A percentile compares a stretch with the other conserved stretches of the same genome.
Evolutionary conservation across 106 monocot genomes (phyloP).

Genomic region (Alisma plantagoaquatica): DNA sequence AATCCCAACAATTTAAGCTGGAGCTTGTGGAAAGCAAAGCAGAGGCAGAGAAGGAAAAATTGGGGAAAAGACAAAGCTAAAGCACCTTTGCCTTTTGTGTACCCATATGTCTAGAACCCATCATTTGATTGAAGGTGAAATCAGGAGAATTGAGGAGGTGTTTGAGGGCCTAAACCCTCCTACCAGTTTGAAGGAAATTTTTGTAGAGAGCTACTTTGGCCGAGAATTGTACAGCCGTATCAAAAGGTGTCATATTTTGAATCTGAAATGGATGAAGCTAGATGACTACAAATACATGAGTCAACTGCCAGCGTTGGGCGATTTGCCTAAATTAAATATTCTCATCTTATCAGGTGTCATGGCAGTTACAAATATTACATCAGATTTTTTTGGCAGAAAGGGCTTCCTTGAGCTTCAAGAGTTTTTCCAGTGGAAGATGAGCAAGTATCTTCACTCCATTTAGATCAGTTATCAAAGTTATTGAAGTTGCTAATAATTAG

Average conservation of each 20-base stretch:
- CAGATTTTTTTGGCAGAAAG: slow-evolving; percentile 2
- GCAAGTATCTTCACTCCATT: neutral
- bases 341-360: slow-evolving; percentile 11
- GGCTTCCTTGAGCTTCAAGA: slow-evolving; percentile 2
- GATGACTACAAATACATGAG: slow-evolving; percentile 6
- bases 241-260: slow-evolving; percentile 1
- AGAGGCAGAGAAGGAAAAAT: slow-evolving; percentile 9
- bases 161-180: slow-evolving; percentile 29
- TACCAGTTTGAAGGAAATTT: slow-evolving; percentile 5
- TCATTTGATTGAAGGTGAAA: slow-evolving; percentile 3
- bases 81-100: slow-evolving; percentile 7
- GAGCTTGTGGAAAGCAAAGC: slow-evolving; percentile 8
- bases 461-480: slow-evolving; percentile 1
- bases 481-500: neutral
- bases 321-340: slow-evolving; percentile 13
- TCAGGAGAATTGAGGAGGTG: slow-evolving; percentile 19
- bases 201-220: slow-evolving; percentile 22
- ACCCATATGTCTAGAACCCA: neutral
- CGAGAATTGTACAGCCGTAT: slow-evolving; percentile 10
- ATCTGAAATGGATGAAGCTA: slow-evolving; percentile 19
- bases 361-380: slow-evolving; percentile 11
- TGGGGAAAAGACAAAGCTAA: slow-evolving; percentile 17
- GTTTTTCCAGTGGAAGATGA: slow-evolving; percentile 4
- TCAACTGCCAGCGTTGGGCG: slow-evolving; percentile 25
- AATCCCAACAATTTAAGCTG: too few species aligned